phyloP scores from a whole-genome alignment of 768 basidiomycete genomes.

The Termitomyces bulborhizus region DNA sequence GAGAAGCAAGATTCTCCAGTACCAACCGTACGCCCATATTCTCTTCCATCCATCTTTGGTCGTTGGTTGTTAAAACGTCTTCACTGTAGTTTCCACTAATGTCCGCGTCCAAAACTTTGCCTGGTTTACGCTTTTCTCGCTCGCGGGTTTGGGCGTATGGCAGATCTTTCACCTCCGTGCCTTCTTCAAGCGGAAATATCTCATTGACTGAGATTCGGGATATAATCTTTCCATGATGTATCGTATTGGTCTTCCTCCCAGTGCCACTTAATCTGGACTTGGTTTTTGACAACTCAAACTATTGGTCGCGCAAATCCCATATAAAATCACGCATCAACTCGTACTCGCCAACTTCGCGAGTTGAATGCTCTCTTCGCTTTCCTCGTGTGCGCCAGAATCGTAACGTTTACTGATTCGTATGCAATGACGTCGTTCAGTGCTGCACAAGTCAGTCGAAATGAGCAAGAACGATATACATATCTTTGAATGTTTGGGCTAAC shows the following conservation, averaged over 20 bases:
- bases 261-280: conserved; percentile 2
- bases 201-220: conserved; percentile 58
- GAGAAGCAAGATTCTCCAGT: conserved; percentile 82
- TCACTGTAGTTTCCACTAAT: conserved; percentile 77
- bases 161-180: conserved; percentile 91
- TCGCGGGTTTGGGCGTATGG: conserved; percentile 83
- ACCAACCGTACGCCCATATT: conserved; percentile 73
- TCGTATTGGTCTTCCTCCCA: not conserved
- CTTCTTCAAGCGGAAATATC: conserved; percentile 95
- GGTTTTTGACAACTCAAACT: not conserved
- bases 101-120: conserved; percentile 88
- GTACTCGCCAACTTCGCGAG: not conserved
- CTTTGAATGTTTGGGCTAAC: too few relatives aligned
- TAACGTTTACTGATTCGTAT: too few relatives aligned
- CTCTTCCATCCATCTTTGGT: not conserved
- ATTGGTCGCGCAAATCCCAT: too few relatives aligned
- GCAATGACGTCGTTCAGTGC: too few relatives aligned
- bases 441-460: too few relatives aligned
- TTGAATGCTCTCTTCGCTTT: not conserved
- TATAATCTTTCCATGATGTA: not conserved
- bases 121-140: conserved; percentile 76
- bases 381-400: too few relatives aligned
- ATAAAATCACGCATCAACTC: not conserved
- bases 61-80: not conserved
- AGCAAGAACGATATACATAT: too few relatives aligned